Evolutionary conservation across 2,329 filamentous ascomycete genomes (phyloP).

Genomic region (Epichloe scottii): DNA sequence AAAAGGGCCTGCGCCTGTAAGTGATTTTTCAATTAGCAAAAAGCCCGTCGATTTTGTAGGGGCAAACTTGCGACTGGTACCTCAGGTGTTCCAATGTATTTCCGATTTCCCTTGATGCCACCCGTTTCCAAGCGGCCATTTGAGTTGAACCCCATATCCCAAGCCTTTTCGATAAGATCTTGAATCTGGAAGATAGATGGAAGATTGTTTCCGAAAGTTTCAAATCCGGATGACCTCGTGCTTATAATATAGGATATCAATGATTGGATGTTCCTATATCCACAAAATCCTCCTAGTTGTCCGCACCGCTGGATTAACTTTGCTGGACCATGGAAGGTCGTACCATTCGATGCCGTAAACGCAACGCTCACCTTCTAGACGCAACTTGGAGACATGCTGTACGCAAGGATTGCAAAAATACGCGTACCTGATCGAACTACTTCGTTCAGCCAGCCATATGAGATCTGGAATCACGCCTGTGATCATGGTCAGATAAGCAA

Average conservation of each 20-base stretch:
- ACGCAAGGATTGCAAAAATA: conserved; percentile 70
- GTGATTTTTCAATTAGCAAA: background rate
- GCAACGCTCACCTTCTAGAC: conserved; percentile 48
- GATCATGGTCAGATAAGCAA: conserved; percentile 1
- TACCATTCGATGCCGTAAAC: background rate
- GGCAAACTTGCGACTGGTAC: conserved; percentile 27
- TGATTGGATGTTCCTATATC: conserved; percentile 93
- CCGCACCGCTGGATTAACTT: background rate
- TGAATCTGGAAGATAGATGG: conserved; percentile 76
- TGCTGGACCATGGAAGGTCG: background rate
- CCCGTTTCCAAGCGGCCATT: conserved; percentile 71
- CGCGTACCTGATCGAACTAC: conserved; percentile 48
- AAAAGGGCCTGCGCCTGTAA: conserved; percentile 67
- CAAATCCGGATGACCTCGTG: conserved; percentile 39
- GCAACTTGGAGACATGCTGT: conserved; percentile 70
- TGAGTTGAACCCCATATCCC: conserved; percentile 73
- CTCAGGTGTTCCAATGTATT: conserved; percentile 91
- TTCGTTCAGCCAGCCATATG: conserved; percentile 50
- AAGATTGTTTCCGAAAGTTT: conserved; percentile 46
- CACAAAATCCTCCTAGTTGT: conserved; percentile 67
- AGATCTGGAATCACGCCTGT: conserved; percentile 49
- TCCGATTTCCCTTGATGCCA: conserved; percentile 75
- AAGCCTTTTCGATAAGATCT: conserved; percentile 74
- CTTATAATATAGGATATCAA: conserved; percentile 65
- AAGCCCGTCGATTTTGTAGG: background rate